Percentiles rank a stretch among this genome's conserved stretches.
These are phyloP conservation scores for Paraleonurus japonicus DNA, from an alignment of 257 asterid genomes.

Conservation along the genomic window DNA sequence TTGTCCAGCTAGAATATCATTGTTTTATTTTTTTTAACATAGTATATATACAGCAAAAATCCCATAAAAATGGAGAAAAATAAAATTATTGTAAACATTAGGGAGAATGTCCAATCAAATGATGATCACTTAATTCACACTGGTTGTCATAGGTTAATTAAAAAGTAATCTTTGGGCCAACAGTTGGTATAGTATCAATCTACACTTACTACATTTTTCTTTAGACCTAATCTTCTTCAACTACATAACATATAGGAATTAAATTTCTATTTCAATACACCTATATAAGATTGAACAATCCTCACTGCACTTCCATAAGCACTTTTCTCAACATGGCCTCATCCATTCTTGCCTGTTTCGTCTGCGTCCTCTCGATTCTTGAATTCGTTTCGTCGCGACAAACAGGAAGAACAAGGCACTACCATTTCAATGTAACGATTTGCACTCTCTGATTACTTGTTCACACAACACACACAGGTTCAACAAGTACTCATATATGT, in stretches of 20 bases:
- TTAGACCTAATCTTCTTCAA: slow-evolving; percentile 19
- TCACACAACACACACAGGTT: not conserved
- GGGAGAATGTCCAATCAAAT: slow-evolving; percentile 30
- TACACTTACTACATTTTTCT: slow-evolving; percentile 21
- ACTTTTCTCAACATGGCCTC: slow-evolving; percentile 9
- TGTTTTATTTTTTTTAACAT: not conserved
- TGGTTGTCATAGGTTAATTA: slow-evolving; percentile 1
- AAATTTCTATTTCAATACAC: not conserved
- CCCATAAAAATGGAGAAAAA: not conserved
- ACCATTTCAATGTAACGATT: slow-evolving; percentile 39
- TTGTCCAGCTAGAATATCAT: not conserved
- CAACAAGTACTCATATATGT: not conserved
- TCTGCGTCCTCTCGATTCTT: not conserved
- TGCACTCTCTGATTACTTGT: not conserved
- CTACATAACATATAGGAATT: not conserved
- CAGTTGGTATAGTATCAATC: slow-evolving; percentile 29
- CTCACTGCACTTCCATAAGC: slow-evolving; percentile 14
- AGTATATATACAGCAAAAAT: not conserved
- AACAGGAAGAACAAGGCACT: slow-evolving; percentile 38
- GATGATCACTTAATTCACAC: slow-evolving; percentile 21
- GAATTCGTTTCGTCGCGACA: not conserved
- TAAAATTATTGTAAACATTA: not conserved
- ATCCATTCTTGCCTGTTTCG: not conserved
- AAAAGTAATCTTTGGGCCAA: slow-evolving; percentile 15
- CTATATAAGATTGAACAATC: not conserved